Base-by-base conservation (phyloP, 805 yeast species). In the Sugiyamaella americana region DNA sequence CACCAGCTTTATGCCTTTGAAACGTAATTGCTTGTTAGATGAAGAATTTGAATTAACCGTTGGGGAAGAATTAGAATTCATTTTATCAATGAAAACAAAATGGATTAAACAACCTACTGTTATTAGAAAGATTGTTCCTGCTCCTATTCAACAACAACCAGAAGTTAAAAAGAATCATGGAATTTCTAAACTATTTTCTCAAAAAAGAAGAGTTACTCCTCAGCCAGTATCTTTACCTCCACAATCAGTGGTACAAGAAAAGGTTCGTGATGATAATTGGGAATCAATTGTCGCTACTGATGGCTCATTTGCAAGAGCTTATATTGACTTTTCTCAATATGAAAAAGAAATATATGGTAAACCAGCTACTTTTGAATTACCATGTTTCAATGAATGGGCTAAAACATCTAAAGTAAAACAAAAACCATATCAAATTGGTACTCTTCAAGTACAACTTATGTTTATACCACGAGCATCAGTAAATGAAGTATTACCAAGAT, bases 251-350 rank as follows among this genome's bases (percentile, higher is more conserved):
- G 21, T n/a, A 3, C 46, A 8, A 39, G 40, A 20, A 51, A 37
- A 21, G 16, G 41, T 39, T 5, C 39, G 35, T 24, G 64, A 68
- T 51, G 73, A 70, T 48, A 46, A 76, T 3, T 70, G 83, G 83
- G 76, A 75, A 29, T 63, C 70, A 29, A 67, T 76, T 46, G 74
- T 87, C 52, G 96, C 97, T 1, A 71, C 73, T 29, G 94, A 87
- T 62, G 98, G 98, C 1, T 86, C 96, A 32, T 88, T 86, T 71
- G 96, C 87, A 5, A 75, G 93, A 57, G 77, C 86, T 45, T 80
- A 82, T 55, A 70, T 91, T 46, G 75, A 76, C 39, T 82, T 85
- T 58, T 72, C 74, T 18, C 78, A 76, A 48, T 76, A 76, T 54
- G 80, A 81, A 56, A 63, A 72, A 22, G 73, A 72, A 30, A 69